Conservation (phyloP, 257 asterid genomes). For the Solanum lignicaule region DNA sequence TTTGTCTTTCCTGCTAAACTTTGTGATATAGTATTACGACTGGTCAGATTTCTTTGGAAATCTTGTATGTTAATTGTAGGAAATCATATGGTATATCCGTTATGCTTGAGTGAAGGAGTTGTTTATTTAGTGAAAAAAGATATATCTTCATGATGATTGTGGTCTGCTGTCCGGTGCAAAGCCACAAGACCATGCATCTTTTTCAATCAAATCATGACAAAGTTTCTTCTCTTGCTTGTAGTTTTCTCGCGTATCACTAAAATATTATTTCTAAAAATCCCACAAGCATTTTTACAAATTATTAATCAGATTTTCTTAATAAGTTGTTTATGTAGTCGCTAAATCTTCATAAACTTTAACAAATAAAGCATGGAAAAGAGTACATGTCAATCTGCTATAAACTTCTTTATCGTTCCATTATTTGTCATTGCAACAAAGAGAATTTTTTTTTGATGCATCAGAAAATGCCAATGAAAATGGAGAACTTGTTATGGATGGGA, state of each 20-base stretch:
- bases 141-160: not conserved
- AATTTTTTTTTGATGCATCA: not conserved
- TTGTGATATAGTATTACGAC: not conserved
- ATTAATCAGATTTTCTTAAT: not conserved
- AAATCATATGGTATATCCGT: not conserved
- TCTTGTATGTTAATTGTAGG: not conserved
- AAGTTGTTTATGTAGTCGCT: not conserved
- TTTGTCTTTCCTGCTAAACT: not conserved
- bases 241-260: not conserved
- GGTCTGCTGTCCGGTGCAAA: not conserved
- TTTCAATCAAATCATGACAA: not conserved
- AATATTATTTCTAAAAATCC: not conserved
- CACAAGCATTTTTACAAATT: not conserved
- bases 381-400: not conserved
- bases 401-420: not conserved
- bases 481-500: not conserved
- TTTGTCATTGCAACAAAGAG: not conserved
- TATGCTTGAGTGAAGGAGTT: not conserved
- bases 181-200: not conserved
- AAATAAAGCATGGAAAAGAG: not conserved
- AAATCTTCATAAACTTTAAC: not conserved
- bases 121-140: not conserved
- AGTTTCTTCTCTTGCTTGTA: not conserved
- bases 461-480: not conserved
- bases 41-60: not conserved